Evolutionary conservation across 2,329 filamentous ascomycete genomes (phyloP).

Genomic region (Hymenoscyphus occultus): DNA sequence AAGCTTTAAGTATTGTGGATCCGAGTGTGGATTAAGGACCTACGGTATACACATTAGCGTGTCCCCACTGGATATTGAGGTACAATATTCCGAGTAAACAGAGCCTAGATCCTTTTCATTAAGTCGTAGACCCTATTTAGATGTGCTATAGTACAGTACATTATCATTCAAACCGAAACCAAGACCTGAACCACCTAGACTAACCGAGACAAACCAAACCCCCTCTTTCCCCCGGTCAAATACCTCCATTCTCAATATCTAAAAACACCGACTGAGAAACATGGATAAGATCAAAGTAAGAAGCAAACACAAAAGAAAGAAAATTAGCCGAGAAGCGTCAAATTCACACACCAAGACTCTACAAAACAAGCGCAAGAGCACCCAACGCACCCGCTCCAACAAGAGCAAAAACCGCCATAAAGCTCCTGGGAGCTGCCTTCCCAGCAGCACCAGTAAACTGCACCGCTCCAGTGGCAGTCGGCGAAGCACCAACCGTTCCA

Average conservation of each 20-base stretch:
- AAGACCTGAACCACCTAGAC: background rate
- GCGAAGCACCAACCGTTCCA: background rate
- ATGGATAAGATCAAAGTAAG: background rate
- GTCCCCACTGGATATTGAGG: background rate
- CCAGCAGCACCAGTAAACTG: slow-evolving; percentile 15
- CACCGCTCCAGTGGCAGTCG: background rate
- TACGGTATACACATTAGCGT: background rate
- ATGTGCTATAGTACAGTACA: slow-evolving; percentile 1
- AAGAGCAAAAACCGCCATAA: slow-evolving; percentile 4
- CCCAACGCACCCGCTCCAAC: slow-evolving; percentile 8
- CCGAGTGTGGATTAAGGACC: background rate
- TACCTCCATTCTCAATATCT: background rate
- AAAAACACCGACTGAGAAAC: too few relatives aligned
- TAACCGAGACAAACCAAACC: background rate
- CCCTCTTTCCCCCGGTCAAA: background rate
- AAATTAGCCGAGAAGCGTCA: background rate
- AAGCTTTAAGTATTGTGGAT: too few relatives aligned
- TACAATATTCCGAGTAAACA: too few relatives aligned
- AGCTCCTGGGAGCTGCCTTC: background rate
- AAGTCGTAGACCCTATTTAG: slow-evolving; percentile 9
- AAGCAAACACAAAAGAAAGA: background rate
- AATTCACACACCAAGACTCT: background rate
- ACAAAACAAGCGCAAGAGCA: slow-evolving; percentile 10
- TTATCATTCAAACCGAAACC: background rate
- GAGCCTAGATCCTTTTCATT: slow-evolving; percentile 3